Evolutionary conservation across 306 rosid species (phyloP).

Genomic region (Herpetospermum pedunculosum): DNA sequence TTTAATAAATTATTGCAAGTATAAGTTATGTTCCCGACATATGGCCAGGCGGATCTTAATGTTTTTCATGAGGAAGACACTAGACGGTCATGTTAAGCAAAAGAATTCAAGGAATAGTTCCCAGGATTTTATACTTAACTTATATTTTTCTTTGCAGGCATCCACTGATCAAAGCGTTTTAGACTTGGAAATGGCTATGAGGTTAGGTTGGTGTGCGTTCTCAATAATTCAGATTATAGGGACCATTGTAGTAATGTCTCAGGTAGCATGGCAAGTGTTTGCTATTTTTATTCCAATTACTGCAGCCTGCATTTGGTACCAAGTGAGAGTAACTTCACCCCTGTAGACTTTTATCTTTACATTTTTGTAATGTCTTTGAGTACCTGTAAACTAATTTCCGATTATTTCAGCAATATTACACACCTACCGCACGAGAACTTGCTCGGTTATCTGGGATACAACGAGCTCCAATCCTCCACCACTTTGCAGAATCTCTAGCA

Average conservation of each 20-base stretch:
- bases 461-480: conserved; percentile 85
- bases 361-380: not conserved
- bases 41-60: not conserved
- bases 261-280: conserved; percentile 95
- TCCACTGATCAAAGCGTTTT: conserved; percentile 92
- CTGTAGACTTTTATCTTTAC: not conserved
- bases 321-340: conserved; percentile 42
- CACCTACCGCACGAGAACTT: conserved; percentile 88
- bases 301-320: conserved; percentile 85
- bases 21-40: not conserved
- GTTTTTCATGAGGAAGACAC: not conserved
- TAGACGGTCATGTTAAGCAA: not conserved
- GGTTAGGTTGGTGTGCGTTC: conserved; percentile 91
- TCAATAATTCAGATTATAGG: conserved; percentile 75
- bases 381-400: not conserved
- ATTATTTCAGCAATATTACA: conserved; percentile 63
- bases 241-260: conserved; percentile 90
- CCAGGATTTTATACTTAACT: not conserved
- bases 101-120: not conserved
- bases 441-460: conserved; percentile 78
- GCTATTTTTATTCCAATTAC: conserved; percentile 77
- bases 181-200: conserved; percentile 74
- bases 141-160: conserved; percentile 43
- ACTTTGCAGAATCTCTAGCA: conserved; percentile 79
- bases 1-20: not conserved